These are phyloP conservation scores for Jatropha multifida DNA, from an alignment of 441 rosid species.

Conservation along the genomic window DNA sequence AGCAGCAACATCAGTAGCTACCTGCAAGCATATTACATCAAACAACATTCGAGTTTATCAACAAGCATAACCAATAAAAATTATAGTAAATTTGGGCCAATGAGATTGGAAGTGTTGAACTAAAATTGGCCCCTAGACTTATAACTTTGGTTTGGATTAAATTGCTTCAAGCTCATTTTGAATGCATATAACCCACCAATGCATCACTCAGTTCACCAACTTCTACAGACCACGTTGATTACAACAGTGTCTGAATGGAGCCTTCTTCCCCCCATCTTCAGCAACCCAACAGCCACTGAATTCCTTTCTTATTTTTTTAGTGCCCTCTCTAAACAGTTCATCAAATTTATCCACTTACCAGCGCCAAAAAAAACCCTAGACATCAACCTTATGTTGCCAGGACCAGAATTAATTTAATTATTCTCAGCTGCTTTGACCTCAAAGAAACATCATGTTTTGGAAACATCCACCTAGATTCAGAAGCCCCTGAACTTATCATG, in stretches of 20 bases:
- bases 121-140: background rate
- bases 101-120: background rate
- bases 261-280: background rate
- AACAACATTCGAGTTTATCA: constrained; percentile 12
- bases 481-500: background rate
- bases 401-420: background rate
- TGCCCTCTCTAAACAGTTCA: background rate
- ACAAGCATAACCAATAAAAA: background rate
- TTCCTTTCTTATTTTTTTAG: background rate
- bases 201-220: background rate
- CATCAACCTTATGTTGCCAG: background rate
- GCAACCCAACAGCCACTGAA: background rate
- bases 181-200: background rate
- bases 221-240: too few relatives aligned
- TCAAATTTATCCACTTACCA: background rate
- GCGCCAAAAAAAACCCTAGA: background rate
- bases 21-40: constrained; percentile 40
- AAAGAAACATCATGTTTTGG: background rate
- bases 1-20: constrained; percentile 97
- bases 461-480: background rate
- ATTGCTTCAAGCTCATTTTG: too few relatives aligned
- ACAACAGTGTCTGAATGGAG: background rate
- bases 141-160: background rate
- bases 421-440: background rate
- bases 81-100: too few relatives aligned